Percentiles rank a stretch among this genome's conserved stretches.
Conservation (phyloP, 768 basidiomycete genomes). For the Kwoniella mangroviensis region DNA sequence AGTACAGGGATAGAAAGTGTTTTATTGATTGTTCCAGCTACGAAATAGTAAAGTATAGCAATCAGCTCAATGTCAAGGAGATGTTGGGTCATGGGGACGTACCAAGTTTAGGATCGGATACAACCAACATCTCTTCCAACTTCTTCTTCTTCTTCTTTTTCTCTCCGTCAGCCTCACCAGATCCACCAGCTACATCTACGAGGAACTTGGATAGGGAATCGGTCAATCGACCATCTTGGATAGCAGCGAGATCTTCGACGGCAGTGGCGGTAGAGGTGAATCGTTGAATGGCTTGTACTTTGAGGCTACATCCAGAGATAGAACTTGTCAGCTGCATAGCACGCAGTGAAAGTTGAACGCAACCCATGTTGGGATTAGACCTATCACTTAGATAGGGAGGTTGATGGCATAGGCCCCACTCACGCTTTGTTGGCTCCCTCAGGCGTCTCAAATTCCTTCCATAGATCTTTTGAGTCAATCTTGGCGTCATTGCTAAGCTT, state of each 20-base stretch:
- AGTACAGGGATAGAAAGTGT: slow-evolving; percentile 88
- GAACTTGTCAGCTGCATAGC: not conserved
- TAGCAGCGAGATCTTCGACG: slow-evolving; percentile 91
- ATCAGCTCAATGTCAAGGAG: too few relatives aligned
- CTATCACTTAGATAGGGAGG: not conserved
- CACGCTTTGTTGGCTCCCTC: slow-evolving; percentile 91
- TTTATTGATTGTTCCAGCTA: slow-evolving; percentile 86
- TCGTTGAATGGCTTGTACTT: slow-evolving; percentile 91
- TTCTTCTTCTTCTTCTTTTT: slow-evolving; percentile 68
- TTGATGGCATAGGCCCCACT: slow-evolving; percentile 54
- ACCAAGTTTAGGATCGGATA: slow-evolving; percentile 91
- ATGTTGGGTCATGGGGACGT: slow-evolving; percentile 47
- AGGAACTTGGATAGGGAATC: slow-evolving; percentile 93
- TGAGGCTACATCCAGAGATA: slow-evolving; percentile 65
- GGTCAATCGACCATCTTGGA: slow-evolving; percentile 89
- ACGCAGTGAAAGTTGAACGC: too few relatives aligned
- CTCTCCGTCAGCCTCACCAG: slow-evolving; percentile 63
- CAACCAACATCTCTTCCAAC: slow-evolving; percentile 71
- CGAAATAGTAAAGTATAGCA: slow-evolving; percentile 1
- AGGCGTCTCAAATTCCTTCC: slow-evolving; percentile 90
- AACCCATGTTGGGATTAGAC: too few relatives aligned
- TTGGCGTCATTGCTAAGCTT: slow-evolving; percentile 89
- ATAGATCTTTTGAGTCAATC: slow-evolving; percentile 80
- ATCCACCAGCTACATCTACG: slow-evolving; percentile 50
- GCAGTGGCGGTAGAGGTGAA: slow-evolving; percentile 96